Percentiles rank a stretch among this genome's conserved stretches.
Conservation (phyloP, 2,329 filamentous ascomycete species). For the Diplodia intermedia region DNA sequence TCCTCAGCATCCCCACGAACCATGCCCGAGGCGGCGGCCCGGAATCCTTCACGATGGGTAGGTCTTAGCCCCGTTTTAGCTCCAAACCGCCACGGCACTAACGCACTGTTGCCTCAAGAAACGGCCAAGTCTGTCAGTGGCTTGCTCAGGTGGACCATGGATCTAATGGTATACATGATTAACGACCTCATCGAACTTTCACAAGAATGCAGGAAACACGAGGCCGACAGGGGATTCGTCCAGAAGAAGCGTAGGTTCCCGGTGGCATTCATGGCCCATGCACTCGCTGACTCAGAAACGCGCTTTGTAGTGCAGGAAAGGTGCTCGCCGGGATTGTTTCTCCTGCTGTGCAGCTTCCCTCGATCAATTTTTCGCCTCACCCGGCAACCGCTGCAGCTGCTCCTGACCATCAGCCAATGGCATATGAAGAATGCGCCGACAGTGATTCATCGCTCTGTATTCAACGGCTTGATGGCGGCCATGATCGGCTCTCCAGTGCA, state of each 20-base stretch:
- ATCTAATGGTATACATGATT: constrained; percentile 65
- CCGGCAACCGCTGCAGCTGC: constrained; percentile 42
- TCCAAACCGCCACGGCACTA: neutral
- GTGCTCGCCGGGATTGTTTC: constrained; percentile 44
- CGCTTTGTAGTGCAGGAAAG: constrained; percentile 31
- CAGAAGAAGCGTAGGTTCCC: constrained; percentile 21
- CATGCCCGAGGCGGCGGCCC: constrained; percentile 4
- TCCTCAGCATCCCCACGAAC: constrained; percentile 23
- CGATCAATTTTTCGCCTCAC: constrained; percentile 46
- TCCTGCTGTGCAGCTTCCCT: constrained; percentile 71
- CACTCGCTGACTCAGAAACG: neutral
- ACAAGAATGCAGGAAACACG: constrained; percentile 40
- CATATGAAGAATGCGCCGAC: constrained; percentile 53
- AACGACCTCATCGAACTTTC: constrained; percentile 57
- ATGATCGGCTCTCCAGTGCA: constrained; percentile 53
- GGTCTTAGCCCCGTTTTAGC: neutral
- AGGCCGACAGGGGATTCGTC: constrained; percentile 34
- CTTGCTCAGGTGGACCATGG: constrained; percentile 78
- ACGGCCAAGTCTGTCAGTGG: constrained; percentile 75
- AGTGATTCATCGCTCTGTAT: constrained; percentile 52
- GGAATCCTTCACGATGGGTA: constrained; percentile 27
- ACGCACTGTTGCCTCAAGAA: constrained; percentile 57
- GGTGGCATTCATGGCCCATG: neutral
- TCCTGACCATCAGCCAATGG: constrained; percentile 35
- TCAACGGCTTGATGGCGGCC: constrained; percentile 50